Evolutionary conservation across 2,329 filamentous ascomycete genomes (phyloP), one percentile per base, ranked within the genome.

Genomic region (Neonectria neomacrospora): DNA sequence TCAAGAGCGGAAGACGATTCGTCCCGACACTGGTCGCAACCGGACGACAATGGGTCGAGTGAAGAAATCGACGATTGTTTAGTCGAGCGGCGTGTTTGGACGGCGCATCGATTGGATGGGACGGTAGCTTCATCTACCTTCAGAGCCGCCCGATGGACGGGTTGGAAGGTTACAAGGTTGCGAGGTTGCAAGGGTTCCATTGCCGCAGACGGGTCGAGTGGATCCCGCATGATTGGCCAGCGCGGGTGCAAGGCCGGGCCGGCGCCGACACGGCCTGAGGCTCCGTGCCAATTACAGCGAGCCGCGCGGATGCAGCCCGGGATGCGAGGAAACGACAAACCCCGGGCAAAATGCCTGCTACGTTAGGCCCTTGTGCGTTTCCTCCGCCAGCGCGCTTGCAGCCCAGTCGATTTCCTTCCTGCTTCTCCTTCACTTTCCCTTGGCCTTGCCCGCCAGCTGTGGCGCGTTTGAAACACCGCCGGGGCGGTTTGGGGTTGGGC

Each of bases 131-230:
- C 11, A 5, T 34, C 6, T 10, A 7, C 28, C 28, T n/a, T 10
- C 12, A 50, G 50, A 63, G 54, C 50, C 60, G 60, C 60, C 60
- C 60, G 37, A 37, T 23, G 18, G 32, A 37, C 8, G 34, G 34
- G 14, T n/a, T 37, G 34, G 14, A 37, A 30, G 28, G 23, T 26
- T 54, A 30, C 32, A n/a, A 22, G 34, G 45, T 39, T n/a, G 18
- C 32, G n/a, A n/a, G 23, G 10, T n/a, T 45, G 22, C 47, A 22
- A 39, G 37, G 32, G 34, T 14, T n/a, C n/a, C n/a, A n/a, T n/a
- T 28, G 63, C 67, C 68, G 59, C 68, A 71, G 68, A 65, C 65
- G 47, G 64, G 41, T 52, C 52, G 39, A 47, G 69, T 72, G 69
- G 71, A 50, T 52, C 28, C 18, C 11, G n/a, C 30, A 54, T 65